phyloP scores from a whole-genome alignment of 139 green algal genomes.

The Picochlorum costavermella region DNA sequence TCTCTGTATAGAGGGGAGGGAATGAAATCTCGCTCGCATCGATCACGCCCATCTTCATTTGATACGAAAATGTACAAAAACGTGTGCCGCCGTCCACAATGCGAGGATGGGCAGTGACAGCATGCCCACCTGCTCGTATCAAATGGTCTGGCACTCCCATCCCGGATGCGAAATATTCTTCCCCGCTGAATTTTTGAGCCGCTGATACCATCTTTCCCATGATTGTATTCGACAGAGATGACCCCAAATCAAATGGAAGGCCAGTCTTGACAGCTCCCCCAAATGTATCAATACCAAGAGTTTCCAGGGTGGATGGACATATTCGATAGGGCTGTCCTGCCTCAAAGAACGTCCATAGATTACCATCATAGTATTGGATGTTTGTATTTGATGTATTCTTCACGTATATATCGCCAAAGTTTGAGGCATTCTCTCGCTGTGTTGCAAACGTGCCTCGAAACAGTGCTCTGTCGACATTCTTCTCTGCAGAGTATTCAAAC shows the following conservation, averaged over 20 bases:
- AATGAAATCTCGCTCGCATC: not conserved
- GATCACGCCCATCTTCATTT: no score
- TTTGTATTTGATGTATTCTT: conserved; percentile 40
- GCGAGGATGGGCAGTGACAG: no score
- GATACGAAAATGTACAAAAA: no score
- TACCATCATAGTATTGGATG: conserved; percentile 27
- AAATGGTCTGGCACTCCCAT: no score
- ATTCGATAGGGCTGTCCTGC: conserved; percentile 36
- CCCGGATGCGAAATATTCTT: not conserved
- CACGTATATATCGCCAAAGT: conserved; percentile 27
- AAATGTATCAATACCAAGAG: conserved; percentile 29
- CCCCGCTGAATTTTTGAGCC: not conserved
- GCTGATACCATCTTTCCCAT: conserved; percentile 14
- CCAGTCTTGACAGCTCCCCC: conserved; percentile 19
- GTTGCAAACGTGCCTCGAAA: conserved; percentile 48
- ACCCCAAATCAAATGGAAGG: conserved; percentile 34
- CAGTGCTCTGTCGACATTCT: conserved; percentile 13
- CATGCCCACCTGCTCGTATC: no score
- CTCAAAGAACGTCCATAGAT: conserved; percentile 36
- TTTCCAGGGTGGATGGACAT: conserved; percentile 33
- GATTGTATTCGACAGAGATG: not conserved
- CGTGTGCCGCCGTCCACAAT: no score
- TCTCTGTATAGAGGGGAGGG: conserved; percentile 8
- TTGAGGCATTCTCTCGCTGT: conserved; percentile 18
- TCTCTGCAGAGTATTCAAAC: conserved; percentile 31